phyloP scores from a whole-genome alignment of 345 rosid species.

The Salix dunnii region DNA sequence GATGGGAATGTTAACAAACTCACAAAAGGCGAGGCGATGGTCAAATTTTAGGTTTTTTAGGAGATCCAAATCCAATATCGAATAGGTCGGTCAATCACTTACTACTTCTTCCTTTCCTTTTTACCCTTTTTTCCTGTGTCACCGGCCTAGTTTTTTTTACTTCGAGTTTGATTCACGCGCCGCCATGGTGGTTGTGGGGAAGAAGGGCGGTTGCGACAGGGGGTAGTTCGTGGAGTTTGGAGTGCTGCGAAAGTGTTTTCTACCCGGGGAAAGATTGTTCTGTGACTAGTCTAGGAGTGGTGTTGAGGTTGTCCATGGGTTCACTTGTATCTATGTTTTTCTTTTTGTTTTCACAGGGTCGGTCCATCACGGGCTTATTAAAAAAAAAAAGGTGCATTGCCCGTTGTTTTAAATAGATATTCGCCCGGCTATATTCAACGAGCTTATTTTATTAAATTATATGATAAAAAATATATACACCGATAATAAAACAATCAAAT shows the following conservation, averaged over 20 bases:
- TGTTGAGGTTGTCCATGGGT: too few species aligned
- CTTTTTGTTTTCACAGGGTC: too few species aligned
- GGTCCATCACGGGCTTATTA: too few species aligned
- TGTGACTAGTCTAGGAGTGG: too few species aligned
- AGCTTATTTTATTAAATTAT: too few species aligned
- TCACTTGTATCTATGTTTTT: too few species aligned
- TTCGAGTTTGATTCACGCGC: slow-evolving; percentile 6
- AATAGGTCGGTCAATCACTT: slow-evolving; percentile 24
- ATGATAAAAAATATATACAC: too few species aligned
- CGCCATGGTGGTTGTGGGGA: background rate
- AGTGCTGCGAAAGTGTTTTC: background rate
- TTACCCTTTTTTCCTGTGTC: background rate
- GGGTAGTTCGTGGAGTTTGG: background rate
- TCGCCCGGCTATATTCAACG: too few species aligned
- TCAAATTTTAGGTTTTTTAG: slow-evolving; percentile 54
- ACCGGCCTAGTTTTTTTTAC: background rate
- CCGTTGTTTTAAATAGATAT: too few species aligned
- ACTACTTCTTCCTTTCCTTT: background rate
- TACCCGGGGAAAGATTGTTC: too few species aligned
- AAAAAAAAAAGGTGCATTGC: too few species aligned
- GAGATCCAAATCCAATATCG: slow-evolving; percentile 46
- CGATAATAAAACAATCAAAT: too few species aligned
- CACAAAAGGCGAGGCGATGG: slow-evolving; percentile 24
- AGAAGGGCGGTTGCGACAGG: background rate
- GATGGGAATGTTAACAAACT: slow-evolving; percentile 25